phyloP scores from a whole-genome alignment of 2,329 filamentous ascomycete genomes.

The Aspergillus brasiliensis region DNA sequence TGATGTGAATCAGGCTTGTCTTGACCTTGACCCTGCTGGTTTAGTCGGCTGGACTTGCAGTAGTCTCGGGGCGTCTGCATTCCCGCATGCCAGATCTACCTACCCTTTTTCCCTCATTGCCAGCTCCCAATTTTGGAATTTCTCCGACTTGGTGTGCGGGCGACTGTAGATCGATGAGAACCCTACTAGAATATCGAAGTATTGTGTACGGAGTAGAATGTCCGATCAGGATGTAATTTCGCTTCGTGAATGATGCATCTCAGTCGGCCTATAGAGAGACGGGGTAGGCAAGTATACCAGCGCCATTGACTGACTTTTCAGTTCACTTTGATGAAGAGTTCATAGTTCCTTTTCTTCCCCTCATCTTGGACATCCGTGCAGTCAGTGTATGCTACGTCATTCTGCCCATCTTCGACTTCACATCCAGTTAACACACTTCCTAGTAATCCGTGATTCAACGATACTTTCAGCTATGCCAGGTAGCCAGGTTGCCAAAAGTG shows the following conservation, averaged over 20 bases:
- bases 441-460: background rate
- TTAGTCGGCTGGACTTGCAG: constrained; percentile 15
- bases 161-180: background rate
- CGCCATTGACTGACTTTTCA: background rate
- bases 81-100: constrained; percentile 13
- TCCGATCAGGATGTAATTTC: background rate
- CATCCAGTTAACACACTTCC: background rate
- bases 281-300: background rate
- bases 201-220: background rate
- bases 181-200: background rate
- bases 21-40: constrained; percentile 10
- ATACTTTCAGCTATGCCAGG: background rate
- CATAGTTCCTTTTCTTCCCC: background rate
- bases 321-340: background rate
- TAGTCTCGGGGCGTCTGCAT: constrained; percentile 16
- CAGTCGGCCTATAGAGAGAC: background rate
- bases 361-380: background rate
- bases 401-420: background rate
- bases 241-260: background rate
- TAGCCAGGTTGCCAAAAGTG: background rate
- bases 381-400: background rate
- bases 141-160: background rate
- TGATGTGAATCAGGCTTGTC: constrained; percentile 6
- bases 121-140: background rate
- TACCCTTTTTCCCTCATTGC: background rate